A percentile compares a stretch with the other conserved stretches of the same genome.
These are phyloP conservation scores for Exophiala sp. DNA, from an alignment of 2,329 filamentous ascomycete genomes.

Conservation along the genomic window DNA sequence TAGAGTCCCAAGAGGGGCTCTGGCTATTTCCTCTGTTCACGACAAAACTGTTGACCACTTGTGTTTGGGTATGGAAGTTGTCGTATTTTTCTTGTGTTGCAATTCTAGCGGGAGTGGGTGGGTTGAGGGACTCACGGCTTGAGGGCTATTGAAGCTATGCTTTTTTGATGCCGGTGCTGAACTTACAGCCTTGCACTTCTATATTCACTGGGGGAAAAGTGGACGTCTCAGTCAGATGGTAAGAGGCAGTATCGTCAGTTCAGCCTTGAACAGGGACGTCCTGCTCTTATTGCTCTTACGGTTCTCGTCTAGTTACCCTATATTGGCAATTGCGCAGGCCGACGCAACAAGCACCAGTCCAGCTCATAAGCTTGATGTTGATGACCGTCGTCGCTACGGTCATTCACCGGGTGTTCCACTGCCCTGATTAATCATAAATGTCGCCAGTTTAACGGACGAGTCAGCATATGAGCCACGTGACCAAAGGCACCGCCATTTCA, in stretches of 20 bases:
- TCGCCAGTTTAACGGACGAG: no score
- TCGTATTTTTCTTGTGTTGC: slow-evolving; percentile 14
- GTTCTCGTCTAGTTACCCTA: no score
- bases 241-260: not conserved
- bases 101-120: slow-evolving; percentile 24
- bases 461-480: no score
- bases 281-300: no score
- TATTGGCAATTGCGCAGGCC: no score
- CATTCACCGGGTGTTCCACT: no score
- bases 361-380: no score
- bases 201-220: not conserved
- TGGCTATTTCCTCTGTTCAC: slow-evolving; percentile 8
- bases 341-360: no score
- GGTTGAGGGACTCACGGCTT: not conserved
- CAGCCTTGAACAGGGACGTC: not conserved
- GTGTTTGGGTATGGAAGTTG: slow-evolving; percentile 4
- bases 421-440: no score
- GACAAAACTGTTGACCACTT: slow-evolving; percentile 15
- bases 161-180: not conserved
- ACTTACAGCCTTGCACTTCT: not conserved
- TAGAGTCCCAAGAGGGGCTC: slow-evolving; percentile 37
- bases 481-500: no score
- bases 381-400: no score
- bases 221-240: not conserved
- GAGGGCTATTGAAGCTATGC: slow-evolving; percentile 6